A percentile compares a stretch with the other conserved stretches of the same genome.
These are phyloP conservation scores for Berberis thunbergii DNA, from an alignment of 164 flowering plant species.

Conservation along the genomic window DNA sequence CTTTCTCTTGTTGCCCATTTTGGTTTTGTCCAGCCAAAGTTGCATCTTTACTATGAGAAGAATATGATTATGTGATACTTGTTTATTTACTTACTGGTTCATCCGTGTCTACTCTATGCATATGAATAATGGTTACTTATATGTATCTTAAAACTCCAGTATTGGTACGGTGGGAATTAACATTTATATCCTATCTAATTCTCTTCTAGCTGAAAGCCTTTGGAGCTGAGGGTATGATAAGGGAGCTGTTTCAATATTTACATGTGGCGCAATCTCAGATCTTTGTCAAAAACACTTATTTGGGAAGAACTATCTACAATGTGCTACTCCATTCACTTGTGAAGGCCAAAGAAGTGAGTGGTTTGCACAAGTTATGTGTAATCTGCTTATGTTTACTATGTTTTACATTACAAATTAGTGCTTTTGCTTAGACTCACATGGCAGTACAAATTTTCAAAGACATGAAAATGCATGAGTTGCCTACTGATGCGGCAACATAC, in stretches of 20 bases:
- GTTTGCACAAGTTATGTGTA: neutral
- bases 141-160: neutral
- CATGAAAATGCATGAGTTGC: conserved; percentile 44
- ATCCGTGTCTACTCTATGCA: neutral
- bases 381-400: neutral
- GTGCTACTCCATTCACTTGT: conserved; percentile 63
- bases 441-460: conserved; percentile 50
- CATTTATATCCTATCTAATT: conserved; percentile 4
- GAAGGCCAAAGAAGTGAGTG: conserved; percentile 59
- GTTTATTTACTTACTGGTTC: neutral
- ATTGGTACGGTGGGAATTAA: neutral
- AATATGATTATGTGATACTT: neutral
- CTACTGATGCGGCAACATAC: conserved; percentile 53
- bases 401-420: conserved; percentile 2
- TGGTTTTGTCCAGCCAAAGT: no score
- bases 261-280: conserved; percentile 35
- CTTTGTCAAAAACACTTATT: no score
- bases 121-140: neutral
- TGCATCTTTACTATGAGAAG: no score
- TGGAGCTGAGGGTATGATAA: conserved; percentile 74
- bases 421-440: conserved; percentile 33
- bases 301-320: conserved; percentile 44
- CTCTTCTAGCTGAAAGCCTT: conserved; percentile 61
- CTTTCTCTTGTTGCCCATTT: neutral
- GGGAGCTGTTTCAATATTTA: conserved; percentile 44